phyloP scores from a whole-genome alignment of 2,329 filamentous ascomycete species.

The Clonostachys solani region DNA sequence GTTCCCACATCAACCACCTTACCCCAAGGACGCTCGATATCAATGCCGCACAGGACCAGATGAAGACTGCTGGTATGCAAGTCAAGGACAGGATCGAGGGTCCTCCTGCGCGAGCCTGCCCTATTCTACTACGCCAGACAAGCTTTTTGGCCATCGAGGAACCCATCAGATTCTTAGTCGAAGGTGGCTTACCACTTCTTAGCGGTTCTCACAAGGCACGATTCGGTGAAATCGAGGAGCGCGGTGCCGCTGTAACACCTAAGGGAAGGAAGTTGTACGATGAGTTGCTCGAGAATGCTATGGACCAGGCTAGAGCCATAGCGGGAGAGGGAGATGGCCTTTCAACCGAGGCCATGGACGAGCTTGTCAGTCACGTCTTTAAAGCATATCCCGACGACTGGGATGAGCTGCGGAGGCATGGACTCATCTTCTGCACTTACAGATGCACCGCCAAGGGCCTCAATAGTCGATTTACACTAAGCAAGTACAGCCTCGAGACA shows the following conservation, averaged over 20 bases:
- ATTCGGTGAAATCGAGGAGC: constrained; percentile 49
- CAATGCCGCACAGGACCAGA: constrained; percentile 31
- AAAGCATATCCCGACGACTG: constrained; percentile 34
- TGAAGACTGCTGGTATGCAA: constrained; percentile 32
- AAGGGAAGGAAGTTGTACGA: constrained; percentile 41
- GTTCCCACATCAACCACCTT: constrained; percentile 48
- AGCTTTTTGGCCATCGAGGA: constrained; percentile 49
- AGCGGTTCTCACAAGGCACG: constrained; percentile 36
- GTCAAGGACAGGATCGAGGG: constrained; percentile 48
- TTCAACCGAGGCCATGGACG: constrained; percentile 6
- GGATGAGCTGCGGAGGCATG: constrained; percentile 22
- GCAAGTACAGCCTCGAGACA: constrained; percentile 10
- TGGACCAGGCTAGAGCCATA: constrained; percentile 6
- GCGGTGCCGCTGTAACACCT: constrained; percentile 42
- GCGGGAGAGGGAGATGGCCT: neutral
- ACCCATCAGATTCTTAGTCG: constrained; percentile 29
- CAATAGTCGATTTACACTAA: too few relatives aligned
- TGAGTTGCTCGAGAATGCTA: constrained; percentile 23
- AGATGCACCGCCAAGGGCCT: neutral
- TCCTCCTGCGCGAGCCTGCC: constrained; percentile 34
- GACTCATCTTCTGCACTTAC: constrained; percentile 34
- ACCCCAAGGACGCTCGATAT: constrained; percentile 48
- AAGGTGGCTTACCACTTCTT: too few relatives aligned
- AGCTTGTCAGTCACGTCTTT: constrained; percentile 20
- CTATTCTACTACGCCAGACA: constrained; percentile 46